Evolutionary conservation across 352 stramenopile genomes (phyloP), one percentile per base, ranked within the genome.

Genomic region (Peronospora belbahrii): DNA sequence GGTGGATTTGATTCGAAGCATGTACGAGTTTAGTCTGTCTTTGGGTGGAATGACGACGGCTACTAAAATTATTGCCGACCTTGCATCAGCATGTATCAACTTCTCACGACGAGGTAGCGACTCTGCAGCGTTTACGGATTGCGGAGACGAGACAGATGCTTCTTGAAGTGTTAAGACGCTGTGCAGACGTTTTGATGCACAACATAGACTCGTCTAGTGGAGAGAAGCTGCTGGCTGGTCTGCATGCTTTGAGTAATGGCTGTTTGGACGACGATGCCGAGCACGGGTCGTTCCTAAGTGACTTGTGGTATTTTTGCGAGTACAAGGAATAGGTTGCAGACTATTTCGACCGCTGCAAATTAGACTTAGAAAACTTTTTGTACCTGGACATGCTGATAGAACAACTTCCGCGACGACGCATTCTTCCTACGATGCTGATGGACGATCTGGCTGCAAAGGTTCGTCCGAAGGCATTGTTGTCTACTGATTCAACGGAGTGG

Each of bases 351-450:
- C 42, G 60, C 0, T 61, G 65, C 18, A 56, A 83, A 8, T 43
- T 85, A 25, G 80, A 86, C 14, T 38, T 42, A 3, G 77, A 88
- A 40, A 74, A 65, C 22, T 61, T 84, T 13, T 79, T 65, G 19
- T 92, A 92, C 34, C 52, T 92, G 15, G 69, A 77, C 28, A 77
- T 89, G 60, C 65, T 89, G 25, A 48, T 88, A 4, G 75, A 85
- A 20, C 54, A 59, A 1, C 61, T 92, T 2, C 80, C 80, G 3
- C 60, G 65, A 23, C 67, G 80, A 24, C 60, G 67, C 2, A 53
- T 65, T 18, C 33, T 62, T 31, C 44, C 53, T 7, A 42, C 30
- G 4, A 32, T 48, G 40, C 36, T 62, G 35, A 14, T 42, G n/a
- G 19, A 65, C 7, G 48, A 59, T 27, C 30, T 60, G 13, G 48